Base-by-base conservation (phyloP, 305 asterid species). In the Solanum hybrid region DNA sequence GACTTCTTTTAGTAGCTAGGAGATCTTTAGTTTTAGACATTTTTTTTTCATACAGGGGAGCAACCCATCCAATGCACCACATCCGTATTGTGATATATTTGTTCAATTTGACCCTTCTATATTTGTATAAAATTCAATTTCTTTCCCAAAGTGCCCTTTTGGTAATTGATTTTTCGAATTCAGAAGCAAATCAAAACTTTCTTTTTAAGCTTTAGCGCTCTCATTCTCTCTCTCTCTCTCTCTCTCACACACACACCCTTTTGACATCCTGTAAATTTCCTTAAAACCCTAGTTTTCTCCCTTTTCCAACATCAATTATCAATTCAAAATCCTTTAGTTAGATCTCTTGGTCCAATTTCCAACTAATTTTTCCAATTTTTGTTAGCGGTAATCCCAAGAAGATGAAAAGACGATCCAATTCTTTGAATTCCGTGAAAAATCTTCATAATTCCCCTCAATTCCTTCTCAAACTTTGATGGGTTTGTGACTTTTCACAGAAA, bases 371-470 rank as follows among this genome's bases (percentile, higher is more conserved):
- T 84, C 66, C 73, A 31, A 10, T 29, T 51, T 51, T 51, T 37
- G 87, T 51, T 76, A 64, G 84, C 88, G 66, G 22, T 76, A 42
- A 66, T 92, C 88, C 90, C 94, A 69, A 88, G 84, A 27, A 46
- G 87, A 85, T 37, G n/a, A 40, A 90, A 72, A 84, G 88, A 79
- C 90, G 91, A 91, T 90, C 92, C 93, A 87, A 79, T 80, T 76
- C 82, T 72, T 77, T 86, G 92, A 91, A 88, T 89, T 86, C 86
- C 46, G 93, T 51, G 90, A 26, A 85, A 81, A 79, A 72, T n/a
- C 78, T 75, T 27, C 66, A 34, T 76, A 26, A 84, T 84, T 84
- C 46, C 76, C 32, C 87, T 84, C 87, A 51, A 56, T 10, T 31
- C 5, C 75, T 46, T 26, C 71, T 81, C 86, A 42, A 81, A 40